Percentiles rank a stretch among this genome's conserved stretches.
These are phyloP conservation scores for Plasmodium relictum DNA, from an alignment of 169 alveolate genomes.

Conservation along the genomic window DNA sequence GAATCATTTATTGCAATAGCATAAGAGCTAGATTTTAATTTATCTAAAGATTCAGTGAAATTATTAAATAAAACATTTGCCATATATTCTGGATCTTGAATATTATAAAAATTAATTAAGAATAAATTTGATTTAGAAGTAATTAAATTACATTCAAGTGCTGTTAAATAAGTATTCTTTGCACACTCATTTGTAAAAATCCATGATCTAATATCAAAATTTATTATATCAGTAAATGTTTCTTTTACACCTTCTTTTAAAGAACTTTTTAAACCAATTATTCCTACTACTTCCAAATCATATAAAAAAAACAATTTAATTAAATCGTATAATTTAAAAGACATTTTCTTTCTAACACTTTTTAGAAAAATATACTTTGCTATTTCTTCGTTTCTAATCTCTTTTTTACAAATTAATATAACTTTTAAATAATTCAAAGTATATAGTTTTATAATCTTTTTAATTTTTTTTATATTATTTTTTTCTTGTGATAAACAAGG, in stretches of 20 bases:
- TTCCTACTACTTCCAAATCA: slow-evolving; percentile 68
- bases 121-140: slow-evolving; percentile 46
- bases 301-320: slow-evolving; percentile 63
- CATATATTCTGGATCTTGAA: slow-evolving; percentile 16
- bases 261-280: slow-evolving; percentile 65
- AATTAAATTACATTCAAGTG: slow-evolving; percentile 60
- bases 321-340: slow-evolving; percentile 50
- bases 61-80: slow-evolving; percentile 72
- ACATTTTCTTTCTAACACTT: slow-evolving; percentile 24
- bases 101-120: slow-evolving; percentile 38
- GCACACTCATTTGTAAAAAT: slow-evolving; percentile 74
- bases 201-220: slow-evolving; percentile 75
- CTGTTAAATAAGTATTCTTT: slow-evolving; percentile 73
- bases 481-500: slow-evolving; percentile 59
- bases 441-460: slow-evolving; percentile 46
- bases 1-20: slow-evolving; percentile 61
- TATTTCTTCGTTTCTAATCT: slow-evolving; percentile 68
- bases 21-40: slow-evolving; percentile 43
- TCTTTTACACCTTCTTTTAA: slow-evolving; percentile 69
- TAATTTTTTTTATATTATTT: slow-evolving; percentile 50
- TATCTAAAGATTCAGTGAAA: slow-evolving; percentile 69
- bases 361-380: slow-evolving; percentile 67
- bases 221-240: slow-evolving; percentile 44
- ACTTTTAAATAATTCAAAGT: slow-evolving; percentile 75
- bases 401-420: slow-evolving; percentile 64